phyloP scores from a whole-genome alignment of 1,284 basidiomycete species.

The Apiotrichum veenhuisii region DNA sequence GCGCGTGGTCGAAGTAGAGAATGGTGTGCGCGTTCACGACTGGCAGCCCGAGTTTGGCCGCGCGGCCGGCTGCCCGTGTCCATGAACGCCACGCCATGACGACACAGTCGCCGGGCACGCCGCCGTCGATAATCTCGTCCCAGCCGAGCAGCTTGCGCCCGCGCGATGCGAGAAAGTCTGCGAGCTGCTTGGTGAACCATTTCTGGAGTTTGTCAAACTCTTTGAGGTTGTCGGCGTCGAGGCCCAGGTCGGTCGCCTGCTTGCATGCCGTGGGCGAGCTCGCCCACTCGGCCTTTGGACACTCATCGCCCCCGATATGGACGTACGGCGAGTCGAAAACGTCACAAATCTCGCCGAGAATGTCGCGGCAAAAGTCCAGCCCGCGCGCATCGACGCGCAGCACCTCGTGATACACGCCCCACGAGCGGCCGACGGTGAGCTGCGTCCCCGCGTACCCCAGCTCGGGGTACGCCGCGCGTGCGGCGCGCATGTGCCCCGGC shows the following conservation, averaged over 20 bases:
- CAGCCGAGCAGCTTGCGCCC: slow-evolving; percentile 19
- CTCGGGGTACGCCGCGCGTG: slow-evolving; percentile 22
- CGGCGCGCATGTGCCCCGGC: slow-evolving; percentile 24
- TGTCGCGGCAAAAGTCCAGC: slow-evolving; percentile 14
- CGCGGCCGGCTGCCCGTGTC: slow-evolving; percentile 5
- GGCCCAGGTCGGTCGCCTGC: slow-evolving; percentile 11
- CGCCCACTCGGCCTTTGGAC: slow-evolving; percentile 20
- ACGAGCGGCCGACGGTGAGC: slow-evolving; percentile 4
- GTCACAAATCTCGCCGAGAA: slow-evolving; percentile 20
- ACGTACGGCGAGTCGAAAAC: slow-evolving; percentile 15
- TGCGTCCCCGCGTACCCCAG: slow-evolving; percentile 17
- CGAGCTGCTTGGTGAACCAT: slow-evolving; percentile 15
- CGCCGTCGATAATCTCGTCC: slow-evolving; percentile 25
- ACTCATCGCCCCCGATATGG: slow-evolving; percentile 21
- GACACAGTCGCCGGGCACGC: slow-evolving; percentile 10
- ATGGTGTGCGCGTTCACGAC: slow-evolving; percentile 12
- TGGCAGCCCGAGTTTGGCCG: slow-evolving; percentile 9
- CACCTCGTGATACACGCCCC: slow-evolving; percentile 22
- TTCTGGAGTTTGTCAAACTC: slow-evolving; percentile 17
- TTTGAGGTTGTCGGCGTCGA: neutral
- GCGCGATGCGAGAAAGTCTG: slow-evolving; percentile 4
- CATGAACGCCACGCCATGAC: slow-evolving; percentile 20
- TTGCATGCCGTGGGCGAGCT: neutral
- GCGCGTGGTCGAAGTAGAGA: slow-evolving; percentile 21
- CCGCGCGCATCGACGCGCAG: slow-evolving; percentile 19